Evolutionary conservation across 1,284 basidiomycete species (phyloP), one percentile per base, ranked within the genome.

Genomic region (Microbotryum saponariae): DNA sequence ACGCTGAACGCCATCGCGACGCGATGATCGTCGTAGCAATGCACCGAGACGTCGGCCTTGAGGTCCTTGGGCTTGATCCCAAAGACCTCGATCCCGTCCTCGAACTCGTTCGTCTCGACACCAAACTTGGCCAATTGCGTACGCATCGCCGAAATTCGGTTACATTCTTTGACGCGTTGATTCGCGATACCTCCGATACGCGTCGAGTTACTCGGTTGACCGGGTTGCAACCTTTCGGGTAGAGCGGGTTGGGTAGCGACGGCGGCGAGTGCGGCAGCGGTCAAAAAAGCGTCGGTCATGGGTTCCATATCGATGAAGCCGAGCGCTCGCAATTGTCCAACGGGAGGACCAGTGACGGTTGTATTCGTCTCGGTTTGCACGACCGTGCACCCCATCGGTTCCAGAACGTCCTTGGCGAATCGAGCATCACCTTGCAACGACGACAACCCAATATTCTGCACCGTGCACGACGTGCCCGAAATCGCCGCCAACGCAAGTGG

Each of bases 251-350:
- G 78, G 44, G 77, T 78, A 0, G 91, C 90, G 25, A 94, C 88
- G 59, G 94, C 93, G 55, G 91, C 91, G 20, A 99, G 79, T 3
- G 88, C 91, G 9, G 85, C 87, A 1, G 94, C 94, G 1, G 93
- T 97, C 76, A 98, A 82, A 80, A 99, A 99, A 7, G 93, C 94
- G 75, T 98, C 94, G 12, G 96, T 98, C 94, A 99, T 98, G n/a
- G 88, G 85, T 77, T 97, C 92, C 96, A 98, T 98, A 74, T 98
- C 92, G 27, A 97, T 85, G 69, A 86, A 81, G 46, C 90, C 90
- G 56, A 97, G 81, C 8, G 89, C 89, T 64, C 85, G 84, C 52
- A 98, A 81, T 70, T 84, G 79, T 2, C 91, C 90, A 23, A 85
- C 76, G 1, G 87, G 84, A 2, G 94, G 93, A 0, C 94, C 96